A percentile compares a stretch with the other conserved stretches of the same genome.
Conservation (phyloP, 2,329 filamentous ascomycete genomes). For the Fusarium sp. region DNA sequence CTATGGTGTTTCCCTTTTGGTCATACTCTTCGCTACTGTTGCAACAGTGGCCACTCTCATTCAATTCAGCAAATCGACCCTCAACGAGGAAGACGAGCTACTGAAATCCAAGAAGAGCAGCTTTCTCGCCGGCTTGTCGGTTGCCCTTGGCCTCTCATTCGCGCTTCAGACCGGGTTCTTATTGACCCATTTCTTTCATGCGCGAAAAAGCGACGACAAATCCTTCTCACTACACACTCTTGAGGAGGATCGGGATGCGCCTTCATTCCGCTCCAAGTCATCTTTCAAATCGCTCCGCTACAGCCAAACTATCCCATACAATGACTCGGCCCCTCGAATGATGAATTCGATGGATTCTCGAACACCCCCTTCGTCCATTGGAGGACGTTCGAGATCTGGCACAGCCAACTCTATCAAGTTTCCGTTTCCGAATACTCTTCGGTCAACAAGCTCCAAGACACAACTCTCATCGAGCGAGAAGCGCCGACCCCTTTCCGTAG, state of each 20-base stretch:
- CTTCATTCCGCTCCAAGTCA: slow-evolving; percentile 39
- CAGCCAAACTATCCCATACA: slow-evolving; percentile 53
- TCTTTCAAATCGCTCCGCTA: slow-evolving; percentile 63
- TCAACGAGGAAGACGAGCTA: slow-evolving; percentile 21
- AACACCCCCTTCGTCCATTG: slow-evolving; percentile 56
- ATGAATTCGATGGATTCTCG: slow-evolving; percentile 50
- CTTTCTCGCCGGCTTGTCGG: slow-evolving; percentile 56
- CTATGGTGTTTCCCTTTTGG: slow-evolving; percentile 47
- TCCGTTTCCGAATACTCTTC: slow-evolving; percentile 58
- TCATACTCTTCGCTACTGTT: slow-evolving; percentile 56
- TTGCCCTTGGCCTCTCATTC: slow-evolving; percentile 57
- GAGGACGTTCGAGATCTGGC: slow-evolving; percentile 38
- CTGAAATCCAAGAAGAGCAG: slow-evolving; percentile 33
- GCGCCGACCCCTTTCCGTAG: slow-evolving; percentile 58
- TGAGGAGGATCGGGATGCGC: slow-evolving; percentile 36
- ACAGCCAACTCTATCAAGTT: slow-evolving; percentile 45
- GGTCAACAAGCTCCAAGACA: slow-evolving; percentile 66
- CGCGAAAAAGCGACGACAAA: slow-evolving; percentile 42
- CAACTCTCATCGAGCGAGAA: slow-evolving; percentile 59
- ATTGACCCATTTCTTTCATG: slow-evolving; percentile 54
- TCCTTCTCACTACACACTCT: slow-evolving; percentile 36
- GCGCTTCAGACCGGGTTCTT: slow-evolving; percentile 60
- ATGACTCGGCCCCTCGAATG: slow-evolving; percentile 46
- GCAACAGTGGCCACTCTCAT: slow-evolving; percentile 57
- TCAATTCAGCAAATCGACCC: slow-evolving; percentile 45